Percentiles rank a stretch among this genome's conserved stretches.
phyloP scores from a whole-genome alignment of 164 flowering plant genomes.

The Stephania cephalantha region DNA sequence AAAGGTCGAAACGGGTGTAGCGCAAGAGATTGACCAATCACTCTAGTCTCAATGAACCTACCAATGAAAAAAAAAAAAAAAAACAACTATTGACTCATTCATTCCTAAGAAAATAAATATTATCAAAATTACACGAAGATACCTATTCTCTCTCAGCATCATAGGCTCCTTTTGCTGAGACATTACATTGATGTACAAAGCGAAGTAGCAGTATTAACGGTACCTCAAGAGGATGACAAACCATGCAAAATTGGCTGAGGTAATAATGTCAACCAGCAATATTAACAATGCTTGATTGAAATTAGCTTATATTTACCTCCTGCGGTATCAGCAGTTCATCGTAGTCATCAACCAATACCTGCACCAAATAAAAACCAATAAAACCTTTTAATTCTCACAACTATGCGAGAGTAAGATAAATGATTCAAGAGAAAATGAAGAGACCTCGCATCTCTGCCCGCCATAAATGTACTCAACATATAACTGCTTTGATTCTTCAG shows the following conservation, averaged over 20 bases:
- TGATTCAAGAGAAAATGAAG: not conserved
- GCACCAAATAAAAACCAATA: conserved; percentile 11
- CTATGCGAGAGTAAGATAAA: not conserved
- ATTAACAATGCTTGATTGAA: not conserved
- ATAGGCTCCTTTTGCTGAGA: not conserved
- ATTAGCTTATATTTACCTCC: conserved; percentile 36
- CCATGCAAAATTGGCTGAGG: conserved; percentile 36
- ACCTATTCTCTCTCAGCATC: not conserved
- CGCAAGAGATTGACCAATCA: no score
- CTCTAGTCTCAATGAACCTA: no score
- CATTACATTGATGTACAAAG: not conserved
- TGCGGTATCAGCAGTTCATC: conserved; percentile 53
- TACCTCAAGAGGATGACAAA: conserved; percentile 18
- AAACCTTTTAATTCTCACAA: not conserved
- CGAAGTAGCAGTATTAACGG: not conserved
- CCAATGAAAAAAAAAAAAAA: no score
- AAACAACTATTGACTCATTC: no score
- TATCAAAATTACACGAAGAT: not conserved
- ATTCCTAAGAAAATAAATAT: no score
- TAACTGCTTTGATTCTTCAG: conserved; percentile 76
- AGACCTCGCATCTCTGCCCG: conserved; percentile 54
- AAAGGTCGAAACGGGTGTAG: no score
- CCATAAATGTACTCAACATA: conserved; percentile 58
- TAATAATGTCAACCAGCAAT: conserved; percentile 3
- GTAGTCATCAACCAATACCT: conserved; percentile 59